A percentile compares a stretch with the other conserved stretches of the same genome.
phyloP scores from a whole-genome alignment of 1,284 basidiomycete genomes.

The Schizophyllum commune region DNA sequence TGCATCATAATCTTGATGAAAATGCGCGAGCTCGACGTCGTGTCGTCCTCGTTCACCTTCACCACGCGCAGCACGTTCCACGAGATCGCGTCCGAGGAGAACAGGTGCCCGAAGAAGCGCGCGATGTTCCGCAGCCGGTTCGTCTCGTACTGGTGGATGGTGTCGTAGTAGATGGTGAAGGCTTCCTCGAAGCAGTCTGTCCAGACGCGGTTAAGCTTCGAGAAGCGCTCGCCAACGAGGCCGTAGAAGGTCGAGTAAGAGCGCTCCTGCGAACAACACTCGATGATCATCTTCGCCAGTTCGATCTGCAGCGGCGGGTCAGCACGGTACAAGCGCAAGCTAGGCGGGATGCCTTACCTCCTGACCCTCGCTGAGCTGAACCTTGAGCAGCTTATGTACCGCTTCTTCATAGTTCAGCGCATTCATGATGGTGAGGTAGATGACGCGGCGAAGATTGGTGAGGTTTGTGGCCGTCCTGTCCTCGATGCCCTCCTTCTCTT shows the following conservation, averaged over 20 bases:
- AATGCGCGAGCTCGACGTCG: conserved; percentile 92
- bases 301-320: conserved; percentile 57
- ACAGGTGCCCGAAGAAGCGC: conserved; percentile 89
- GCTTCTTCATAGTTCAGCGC: conserved; percentile 98
- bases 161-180: conserved; percentile 89
- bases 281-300: conserved; percentile 96
- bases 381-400: conserved; percentile 94
- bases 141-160: conserved; percentile 98
- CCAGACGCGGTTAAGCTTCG: conserved; percentile 94
- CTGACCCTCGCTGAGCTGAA: conserved; percentile 86
- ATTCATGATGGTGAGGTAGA: conserved; percentile 99
- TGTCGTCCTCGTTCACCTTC: conserved; percentile 96
- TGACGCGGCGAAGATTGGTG: conserved; percentile 88
- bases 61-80: conserved; percentile 85
- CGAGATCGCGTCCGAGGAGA: conserved; percentile 82
- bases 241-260: conserved; percentile 97
- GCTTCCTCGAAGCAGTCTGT: conserved; percentile 84
- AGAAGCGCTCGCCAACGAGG: conserved; percentile 91
- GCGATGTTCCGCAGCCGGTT: conserved; percentile 97
- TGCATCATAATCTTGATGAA: conserved; percentile 96
- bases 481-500: conserved; percentile 83
- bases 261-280: conserved; percentile 99
- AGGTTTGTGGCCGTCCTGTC: conserved; percentile 95
- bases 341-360: conserved; percentile 52
- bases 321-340: not conserved